Percentiles rank a stretch among this genome's conserved stretches.
Evolutionary conservation across 2,329 filamentous ascomycete species (phyloP).

Genomic region (Hypoxylon sp.): DNA sequence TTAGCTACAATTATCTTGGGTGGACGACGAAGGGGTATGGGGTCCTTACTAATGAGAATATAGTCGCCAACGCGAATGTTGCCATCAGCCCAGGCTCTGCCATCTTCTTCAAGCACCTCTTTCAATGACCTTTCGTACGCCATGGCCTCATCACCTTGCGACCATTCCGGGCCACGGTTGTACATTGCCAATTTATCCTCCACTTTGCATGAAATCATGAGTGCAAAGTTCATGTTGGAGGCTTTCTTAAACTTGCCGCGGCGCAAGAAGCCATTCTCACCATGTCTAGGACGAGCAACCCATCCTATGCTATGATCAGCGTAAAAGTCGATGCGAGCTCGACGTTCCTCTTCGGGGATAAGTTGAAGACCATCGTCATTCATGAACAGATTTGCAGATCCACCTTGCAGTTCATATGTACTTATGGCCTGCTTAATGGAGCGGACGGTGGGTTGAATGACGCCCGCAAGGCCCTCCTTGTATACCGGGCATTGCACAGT

Average conservation of each 20-base stretch:
- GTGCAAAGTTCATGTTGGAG: constrained; percentile 78
- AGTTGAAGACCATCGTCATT: constrained; percentile 80
- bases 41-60: constrained; percentile 62
- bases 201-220: constrained; percentile 68
- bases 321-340: constrained; percentile 72
- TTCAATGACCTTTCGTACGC: constrained; percentile 60
- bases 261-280: constrained; percentile 66
- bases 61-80: constrained; percentile 69
- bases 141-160: constrained; percentile 55
- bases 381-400: constrained; percentile 80
- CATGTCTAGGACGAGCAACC: constrained; percentile 71
- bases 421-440: constrained; percentile 81
- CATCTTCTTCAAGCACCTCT: constrained; percentile 62
- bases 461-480: constrained; percentile 79
- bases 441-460: constrained; percentile 79
- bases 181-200: constrained; percentile 64
- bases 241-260: constrained; percentile 76
- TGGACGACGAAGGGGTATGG: not conserved
- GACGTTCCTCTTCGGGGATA: constrained; percentile 67
- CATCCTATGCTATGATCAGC: constrained; percentile 74
- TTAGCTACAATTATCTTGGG: constrained; percentile 20
- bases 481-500: constrained; percentile 90
- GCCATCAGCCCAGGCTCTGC: constrained; percentile 65
- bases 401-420: constrained; percentile 79
- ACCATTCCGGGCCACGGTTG: constrained; percentile 54